Conservation (phyloP, 2,329 filamentous ascomycete genomes). For the Gaeumannomyces tritici region DNA sequence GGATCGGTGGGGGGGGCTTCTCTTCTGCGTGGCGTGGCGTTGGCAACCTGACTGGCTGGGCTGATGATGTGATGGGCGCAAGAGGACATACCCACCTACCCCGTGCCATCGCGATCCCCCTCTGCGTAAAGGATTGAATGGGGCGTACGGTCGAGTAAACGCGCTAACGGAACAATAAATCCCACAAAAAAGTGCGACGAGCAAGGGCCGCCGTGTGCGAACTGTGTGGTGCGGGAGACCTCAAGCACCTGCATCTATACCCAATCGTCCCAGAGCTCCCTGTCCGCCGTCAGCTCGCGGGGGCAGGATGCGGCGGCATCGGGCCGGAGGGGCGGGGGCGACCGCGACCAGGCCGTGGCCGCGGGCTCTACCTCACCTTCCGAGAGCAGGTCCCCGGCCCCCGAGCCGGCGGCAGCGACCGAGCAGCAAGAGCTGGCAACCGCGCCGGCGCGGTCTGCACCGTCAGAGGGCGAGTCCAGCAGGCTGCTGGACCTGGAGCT, state of each 20-base stretch:
- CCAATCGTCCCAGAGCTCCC: not conserved
- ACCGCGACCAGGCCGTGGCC: not conserved
- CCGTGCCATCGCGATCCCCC: not conserved
- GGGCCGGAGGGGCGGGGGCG: not conserved
- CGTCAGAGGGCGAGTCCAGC: not conserved
- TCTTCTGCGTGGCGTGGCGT: too few relatives aligned
- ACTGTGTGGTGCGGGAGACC: constrained; percentile 17
- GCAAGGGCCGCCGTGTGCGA: constrained; percentile 23
- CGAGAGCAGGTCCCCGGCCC: not conserved
- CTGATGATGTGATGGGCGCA: too few relatives aligned
- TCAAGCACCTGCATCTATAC: not conserved
- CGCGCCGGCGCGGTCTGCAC: too few relatives aligned
- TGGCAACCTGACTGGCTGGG: too few relatives aligned
- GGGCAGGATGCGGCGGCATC: not conserved
- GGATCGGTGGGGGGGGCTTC: not conserved
- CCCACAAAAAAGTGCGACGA: constrained; percentile 21
- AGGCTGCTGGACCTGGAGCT: constrained; percentile 6
- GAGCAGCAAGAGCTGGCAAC: not conserved
- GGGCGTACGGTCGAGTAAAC: too few relatives aligned
- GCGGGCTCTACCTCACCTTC: not conserved
- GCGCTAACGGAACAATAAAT: too few relatives aligned
- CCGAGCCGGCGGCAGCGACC: not conserved
- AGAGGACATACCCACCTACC: too few relatives aligned
- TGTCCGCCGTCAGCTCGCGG: not conserved
- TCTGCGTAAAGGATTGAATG: too few relatives aligned